Conservation (phyloP, 768 basidiomycete species). For the Hydnum rufescens region DNA sequence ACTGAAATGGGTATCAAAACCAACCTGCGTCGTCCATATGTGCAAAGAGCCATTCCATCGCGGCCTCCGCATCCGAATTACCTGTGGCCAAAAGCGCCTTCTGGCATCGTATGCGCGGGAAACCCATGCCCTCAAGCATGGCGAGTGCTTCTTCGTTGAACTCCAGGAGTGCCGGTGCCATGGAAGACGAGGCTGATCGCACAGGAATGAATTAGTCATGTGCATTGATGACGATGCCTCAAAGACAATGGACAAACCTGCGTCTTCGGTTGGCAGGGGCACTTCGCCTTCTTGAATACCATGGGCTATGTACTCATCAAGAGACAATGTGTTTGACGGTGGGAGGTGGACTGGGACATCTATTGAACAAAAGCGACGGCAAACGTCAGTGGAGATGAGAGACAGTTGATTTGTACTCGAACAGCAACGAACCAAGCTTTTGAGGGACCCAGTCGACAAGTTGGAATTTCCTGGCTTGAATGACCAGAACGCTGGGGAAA, state of each 20-base stretch:
- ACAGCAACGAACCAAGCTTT: slow-evolving; percentile 78
- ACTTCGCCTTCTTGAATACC: slow-evolving; percentile 54
- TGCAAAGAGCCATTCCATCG: slow-evolving; percentile 89
- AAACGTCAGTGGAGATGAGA: not conserved
- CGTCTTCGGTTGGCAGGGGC: slow-evolving; percentile 39
- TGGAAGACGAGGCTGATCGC: slow-evolving; percentile 8
- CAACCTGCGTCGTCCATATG: slow-evolving; percentile 90
- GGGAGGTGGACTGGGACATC: slow-evolving; percentile 76
- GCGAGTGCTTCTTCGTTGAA: slow-evolving; percentile 59
- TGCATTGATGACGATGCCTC: slow-evolving; percentile 7
- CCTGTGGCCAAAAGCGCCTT: slow-evolving; percentile 84
- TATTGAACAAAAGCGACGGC: slow-evolving; percentile 15
- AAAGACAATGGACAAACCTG: slow-evolving; percentile 14
- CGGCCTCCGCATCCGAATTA: slow-evolving; percentile 48
- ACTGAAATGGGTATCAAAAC: slow-evolving; percentile 7
- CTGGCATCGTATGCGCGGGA: slow-evolving; percentile 67
- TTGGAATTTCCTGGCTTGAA: slow-evolving; percentile 90
- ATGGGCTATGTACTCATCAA: slow-evolving; percentile 45
- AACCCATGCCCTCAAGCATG: slow-evolving; percentile 78
- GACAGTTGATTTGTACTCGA: slow-evolving; percentile 6
- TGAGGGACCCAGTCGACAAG: slow-evolving; percentile 92
- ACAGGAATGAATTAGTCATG: not conserved
- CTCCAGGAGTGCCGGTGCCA: slow-evolving; percentile 28
- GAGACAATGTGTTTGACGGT: slow-evolving; percentile 30
- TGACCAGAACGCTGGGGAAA: slow-evolving; percentile 71